Percentiles rank a stretch among this genome's conserved stretches.
phyloP scores from a whole-genome alignment of 495 filamentous ascomycete genomes.

The Penicillium ucsense region DNA sequence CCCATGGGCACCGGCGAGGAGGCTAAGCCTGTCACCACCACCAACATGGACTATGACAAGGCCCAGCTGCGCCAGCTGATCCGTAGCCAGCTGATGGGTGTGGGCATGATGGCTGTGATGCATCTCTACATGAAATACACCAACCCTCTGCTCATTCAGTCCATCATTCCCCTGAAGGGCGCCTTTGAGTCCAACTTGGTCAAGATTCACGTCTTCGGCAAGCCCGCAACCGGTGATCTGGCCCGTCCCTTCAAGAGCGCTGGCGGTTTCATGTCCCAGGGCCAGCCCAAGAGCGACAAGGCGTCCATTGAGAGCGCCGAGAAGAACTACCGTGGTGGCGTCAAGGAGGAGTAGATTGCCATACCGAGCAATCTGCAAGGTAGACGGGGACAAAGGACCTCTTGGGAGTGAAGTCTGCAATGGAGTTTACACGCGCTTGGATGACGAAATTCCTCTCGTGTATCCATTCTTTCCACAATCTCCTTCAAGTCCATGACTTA shows the following conservation, averaged over 20 bases:
- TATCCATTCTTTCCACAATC: not conserved
- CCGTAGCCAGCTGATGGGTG: slow-evolving; percentile 85
- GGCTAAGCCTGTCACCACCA: slow-evolving; percentile 91
- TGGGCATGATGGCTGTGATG: slow-evolving; percentile 98
- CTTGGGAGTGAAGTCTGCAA: not conserved
- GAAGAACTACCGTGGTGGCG: slow-evolving; percentile 74
- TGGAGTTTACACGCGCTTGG: not conserved
- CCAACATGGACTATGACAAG: slow-evolving; percentile 85
- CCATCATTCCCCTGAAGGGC: slow-evolving; percentile 93
- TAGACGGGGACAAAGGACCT: not conserved
- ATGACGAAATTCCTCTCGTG: not conserved
- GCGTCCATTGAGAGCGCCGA: slow-evolving; percentile 85
- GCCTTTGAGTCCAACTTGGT: slow-evolving; percentile 88
- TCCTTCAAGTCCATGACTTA: not conserved
- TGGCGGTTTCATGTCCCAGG: slow-evolving; percentile 69
- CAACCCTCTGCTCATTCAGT: slow-evolving; percentile 97
- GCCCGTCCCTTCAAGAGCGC: slow-evolving; percentile 89
- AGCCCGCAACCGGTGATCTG: slow-evolving; percentile 84
- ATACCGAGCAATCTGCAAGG: not conserved
- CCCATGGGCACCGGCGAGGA: slow-evolving; percentile 86
- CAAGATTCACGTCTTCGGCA: slow-evolving; percentile 88
- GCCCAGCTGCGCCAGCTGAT: slow-evolving; percentile 71
- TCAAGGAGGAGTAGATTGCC: slow-evolving; percentile 72
- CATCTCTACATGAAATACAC: slow-evolving; percentile 98
- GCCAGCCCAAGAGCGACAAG: slow-evolving; percentile 85